Evolutionary conservation across 2,329 filamentous ascomycete species (phyloP).

Genomic region (Massarina eburnea): DNA sequence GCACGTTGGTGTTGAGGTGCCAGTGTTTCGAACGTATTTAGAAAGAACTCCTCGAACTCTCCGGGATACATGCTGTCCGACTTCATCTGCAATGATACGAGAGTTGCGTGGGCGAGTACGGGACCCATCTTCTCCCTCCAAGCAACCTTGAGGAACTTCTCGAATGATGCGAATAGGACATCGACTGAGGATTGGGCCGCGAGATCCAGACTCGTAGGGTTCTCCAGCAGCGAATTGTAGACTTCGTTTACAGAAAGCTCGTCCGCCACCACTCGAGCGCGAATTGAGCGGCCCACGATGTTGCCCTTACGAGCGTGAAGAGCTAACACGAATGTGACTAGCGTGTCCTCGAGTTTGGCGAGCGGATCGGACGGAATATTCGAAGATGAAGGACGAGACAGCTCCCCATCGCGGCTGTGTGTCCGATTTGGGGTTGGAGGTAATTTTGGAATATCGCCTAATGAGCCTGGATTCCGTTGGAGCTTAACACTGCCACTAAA

Average conservation of each 20-base stretch:
- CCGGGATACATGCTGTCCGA: slow-evolving; percentile 65
- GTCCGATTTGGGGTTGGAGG: slow-evolving; percentile 41
- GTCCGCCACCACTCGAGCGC: slow-evolving; percentile 70
- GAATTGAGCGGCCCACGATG: slow-evolving; percentile 75
- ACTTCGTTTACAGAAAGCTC: slow-evolving; percentile 83
- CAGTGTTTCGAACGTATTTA: slow-evolving; percentile 54
- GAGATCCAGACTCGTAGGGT: slow-evolving; percentile 74
- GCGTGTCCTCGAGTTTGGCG: slow-evolving; percentile 77
- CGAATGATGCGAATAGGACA: slow-evolving; percentile 86
- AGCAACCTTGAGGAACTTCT: slow-evolving; percentile 85
- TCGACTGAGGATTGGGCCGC: slow-evolving; percentile 77
- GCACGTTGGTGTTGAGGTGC: slow-evolving; percentile 68
- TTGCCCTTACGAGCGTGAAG: slow-evolving; percentile 84
- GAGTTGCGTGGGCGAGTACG: slow-evolving; percentile 70
- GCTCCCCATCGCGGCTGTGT: slow-evolving; percentile 38
- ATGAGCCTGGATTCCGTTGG: slow-evolving; percentile 34
- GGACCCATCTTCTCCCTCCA: slow-evolving; percentile 89
- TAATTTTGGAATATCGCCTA: slow-evolving; percentile 38
- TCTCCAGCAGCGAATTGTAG: slow-evolving; percentile 85
- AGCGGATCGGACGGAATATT: slow-evolving; percentile 49
- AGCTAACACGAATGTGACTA: slow-evolving; percentile 79
- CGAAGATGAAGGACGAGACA: slow-evolving; percentile 36
- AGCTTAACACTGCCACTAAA: slow-evolving; percentile 63
- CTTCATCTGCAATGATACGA: slow-evolving; percentile 73
- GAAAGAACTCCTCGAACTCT: slow-evolving; percentile 67